phyloP scores from a whole-genome alignment of 371 early-diverging fungal genomes.

The Circinella umbellata region DNA sequence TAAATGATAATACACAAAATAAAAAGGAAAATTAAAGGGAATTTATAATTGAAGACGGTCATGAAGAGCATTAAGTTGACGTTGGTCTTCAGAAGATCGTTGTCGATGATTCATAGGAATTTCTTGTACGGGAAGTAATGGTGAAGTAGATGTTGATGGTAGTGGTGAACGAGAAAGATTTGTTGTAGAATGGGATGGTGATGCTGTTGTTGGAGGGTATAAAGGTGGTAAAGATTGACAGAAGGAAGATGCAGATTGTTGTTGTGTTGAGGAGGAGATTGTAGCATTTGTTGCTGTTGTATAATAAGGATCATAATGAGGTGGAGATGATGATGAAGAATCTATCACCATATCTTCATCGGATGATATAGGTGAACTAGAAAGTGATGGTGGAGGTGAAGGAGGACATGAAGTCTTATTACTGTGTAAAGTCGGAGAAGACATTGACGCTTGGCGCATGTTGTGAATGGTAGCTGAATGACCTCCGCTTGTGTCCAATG shows the following conservation, averaged over 20 bases:
- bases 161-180: slow-evolving; percentile 7
- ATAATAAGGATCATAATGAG: slow-evolving; percentile 8
- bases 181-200: neutral
- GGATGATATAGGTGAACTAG: slow-evolving; percentile 8
- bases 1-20: neutral
- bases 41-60: slow-evolving; percentile 21
- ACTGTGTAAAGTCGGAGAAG: slow-evolving; percentile 3
- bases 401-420: neutral
- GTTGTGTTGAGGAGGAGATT: slow-evolving; percentile 5
- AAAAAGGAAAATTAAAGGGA: neutral
- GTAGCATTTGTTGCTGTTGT: slow-evolving; percentile 6
- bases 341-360: slow-evolving; percentile 15
- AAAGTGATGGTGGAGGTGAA: slow-evolving; percentile 13
- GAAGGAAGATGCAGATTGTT: neutral
- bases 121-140: slow-evolving; percentile 42
- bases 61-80: slow-evolving; percentile 44
- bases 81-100: slow-evolving; percentile 53
- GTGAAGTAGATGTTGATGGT: slow-evolving; percentile 3
- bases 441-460: slow-evolving; percentile 32
- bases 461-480: slow-evolving; percentile 51
- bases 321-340: neutral
- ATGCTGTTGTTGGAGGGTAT: neutral
- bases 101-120: slow-evolving; percentile 45
- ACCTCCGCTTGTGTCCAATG: slow-evolving; percentile 52
- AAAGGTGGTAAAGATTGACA: slow-evolving; percentile 1